Conservation (phyloP, 805 yeast genomes). For the Schwanniomyces pseudopolymorphus region DNA sequence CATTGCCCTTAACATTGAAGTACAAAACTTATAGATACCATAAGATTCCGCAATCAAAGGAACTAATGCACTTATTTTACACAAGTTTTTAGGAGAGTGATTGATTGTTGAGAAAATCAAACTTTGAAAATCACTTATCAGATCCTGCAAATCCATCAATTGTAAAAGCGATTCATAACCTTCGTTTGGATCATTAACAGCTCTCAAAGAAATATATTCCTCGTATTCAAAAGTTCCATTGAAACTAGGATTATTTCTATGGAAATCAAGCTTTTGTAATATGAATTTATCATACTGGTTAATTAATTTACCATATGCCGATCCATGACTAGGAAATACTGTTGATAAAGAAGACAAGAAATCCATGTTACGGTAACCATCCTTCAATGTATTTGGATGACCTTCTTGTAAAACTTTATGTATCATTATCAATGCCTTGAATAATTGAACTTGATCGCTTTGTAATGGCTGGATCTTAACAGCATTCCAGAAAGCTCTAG, state of each 20-base stretch:
- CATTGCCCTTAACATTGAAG: slow-evolving; percentile 89
- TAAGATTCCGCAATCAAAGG: slow-evolving; percentile 90
- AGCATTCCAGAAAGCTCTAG: slow-evolving; percentile 82
- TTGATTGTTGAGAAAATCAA: slow-evolving; percentile 71
- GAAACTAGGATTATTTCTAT: slow-evolving; percentile 80
- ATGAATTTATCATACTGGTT: slow-evolving; percentile 72
- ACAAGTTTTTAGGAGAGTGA: slow-evolving; percentile 61
- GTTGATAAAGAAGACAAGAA: slow-evolving; percentile 77
- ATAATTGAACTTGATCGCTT: slow-evolving; percentile 77
- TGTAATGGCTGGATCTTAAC: slow-evolving; percentile 78
- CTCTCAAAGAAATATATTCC: slow-evolving; percentile 84
- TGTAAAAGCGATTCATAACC: slow-evolving; percentile 90
- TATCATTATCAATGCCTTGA: slow-evolving; percentile 79
- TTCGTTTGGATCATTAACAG: slow-evolving; percentile 91
- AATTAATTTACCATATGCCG: slow-evolving; percentile 69
- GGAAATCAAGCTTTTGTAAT: slow-evolving; percentile 75
- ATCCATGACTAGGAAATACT: slow-evolving; percentile 41
- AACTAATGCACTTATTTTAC: slow-evolving; percentile 81
- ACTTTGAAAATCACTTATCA: slow-evolving; percentile 74
- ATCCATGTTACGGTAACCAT: slow-evolving; percentile 73
- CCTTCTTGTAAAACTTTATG: slow-evolving; percentile 98
- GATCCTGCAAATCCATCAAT: slow-evolving; percentile 81
- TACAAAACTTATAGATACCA: slow-evolving; percentile 86
- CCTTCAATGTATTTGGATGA: slow-evolving; percentile 80
- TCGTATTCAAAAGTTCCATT: slow-evolving; percentile 96